These are phyloP conservation scores for Holtermannia corniformis DNA, from an alignment of 768 basidiomycete species.

Conservation along the genomic window DNA sequence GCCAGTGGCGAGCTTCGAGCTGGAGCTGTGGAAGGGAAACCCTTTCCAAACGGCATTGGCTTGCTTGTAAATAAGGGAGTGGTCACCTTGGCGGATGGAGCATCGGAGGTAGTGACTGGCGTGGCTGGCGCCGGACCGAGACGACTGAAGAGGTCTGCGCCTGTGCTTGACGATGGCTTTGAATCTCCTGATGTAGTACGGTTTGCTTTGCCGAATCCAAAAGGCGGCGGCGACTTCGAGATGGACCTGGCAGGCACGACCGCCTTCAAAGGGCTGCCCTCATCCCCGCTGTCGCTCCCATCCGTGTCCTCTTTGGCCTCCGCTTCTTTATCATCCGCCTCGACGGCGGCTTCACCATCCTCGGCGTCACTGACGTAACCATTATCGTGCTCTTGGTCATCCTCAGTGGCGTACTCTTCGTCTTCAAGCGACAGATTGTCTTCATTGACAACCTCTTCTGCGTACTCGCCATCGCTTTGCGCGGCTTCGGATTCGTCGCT, in stretches of 20 bases:
- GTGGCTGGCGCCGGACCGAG: constrained; percentile 7
- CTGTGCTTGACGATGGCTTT: neutral
- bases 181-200: neutral
- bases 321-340: constrained; percentile 5
- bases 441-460: constrained; percentile 8
- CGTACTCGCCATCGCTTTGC: neutral
- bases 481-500: no score
- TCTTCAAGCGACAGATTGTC: constrained; percentile 1
- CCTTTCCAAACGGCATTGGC: neutral
- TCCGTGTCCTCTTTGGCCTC: constrained; percentile 4
- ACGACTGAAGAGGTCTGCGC: constrained; percentile 5
- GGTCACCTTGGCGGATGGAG: neutral
- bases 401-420: neutral
- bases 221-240: constrained; percentile 13
- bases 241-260: neutral
- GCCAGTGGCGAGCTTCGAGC: constrained; percentile 24
- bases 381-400: neutral
- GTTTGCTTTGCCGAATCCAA: constrained; percentile 19
- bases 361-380: constrained; percentile 4
- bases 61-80: neutral
- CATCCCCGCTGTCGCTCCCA: constrained; percentile 7
- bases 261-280: constrained; percentile 4
- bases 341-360: constrained; percentile 5
- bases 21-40: constrained; percentile 22
- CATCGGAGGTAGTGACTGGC: neutral